Evolutionary conservation across 768 basidiomycete genomes (phyloP).

Genomic region (Panus rudis): DNA sequence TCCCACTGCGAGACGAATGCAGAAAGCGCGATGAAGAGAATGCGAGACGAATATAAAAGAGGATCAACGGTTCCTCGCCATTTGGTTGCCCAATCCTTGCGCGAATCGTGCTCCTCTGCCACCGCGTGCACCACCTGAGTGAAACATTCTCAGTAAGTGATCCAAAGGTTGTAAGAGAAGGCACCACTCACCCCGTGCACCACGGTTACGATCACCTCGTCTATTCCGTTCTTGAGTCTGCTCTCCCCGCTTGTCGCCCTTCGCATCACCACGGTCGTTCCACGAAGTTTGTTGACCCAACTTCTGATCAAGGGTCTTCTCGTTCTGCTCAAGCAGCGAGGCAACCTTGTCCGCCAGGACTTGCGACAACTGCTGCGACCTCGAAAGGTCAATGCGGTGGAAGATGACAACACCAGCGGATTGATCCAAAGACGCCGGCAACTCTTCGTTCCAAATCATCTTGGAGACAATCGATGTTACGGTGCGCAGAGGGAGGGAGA

Average conservation of each 20-base stretch:
- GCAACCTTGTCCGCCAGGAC: constrained; percentile 84
- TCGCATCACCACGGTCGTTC: constrained; percentile 60
- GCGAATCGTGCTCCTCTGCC: constrained; percentile 78
- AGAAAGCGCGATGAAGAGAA: constrained; percentile 18
- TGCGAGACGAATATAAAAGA: constrained; percentile 3
- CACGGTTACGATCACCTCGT: constrained; percentile 62
- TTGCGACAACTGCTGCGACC: constrained; percentile 85
- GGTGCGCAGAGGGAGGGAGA: constrained; percentile 70
- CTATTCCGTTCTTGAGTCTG: constrained; percentile 73
- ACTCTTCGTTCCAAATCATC: constrained; percentile 98
- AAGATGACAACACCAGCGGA: constrained; percentile 87
- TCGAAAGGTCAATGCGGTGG: constrained; percentile 84
- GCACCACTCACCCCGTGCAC: constrained; percentile 43
- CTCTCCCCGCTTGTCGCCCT: constrained; percentile 76
- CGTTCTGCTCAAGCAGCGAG: constrained; percentile 84
- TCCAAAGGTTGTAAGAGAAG: background rate
- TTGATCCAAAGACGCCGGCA: constrained; percentile 89
- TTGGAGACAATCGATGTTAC: constrained; percentile 92
- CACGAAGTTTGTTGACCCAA: constrained; percentile 62
- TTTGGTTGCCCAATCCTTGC: constrained; percentile 77
- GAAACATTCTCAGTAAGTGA: constrained; percentile 2
- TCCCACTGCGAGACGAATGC: no score
- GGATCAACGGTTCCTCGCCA: constrained; percentile 35
- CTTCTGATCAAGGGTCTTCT: constrained; percentile 81
- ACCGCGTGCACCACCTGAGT: constrained; percentile 48